A percentile compares a stretch with the other conserved stretches of the same genome.
These are phyloP conservation scores for Sphaceloma murrayae DNA, from an alignment of 2,329 filamentous ascomycete species.

Conservation along the genomic window DNA sequence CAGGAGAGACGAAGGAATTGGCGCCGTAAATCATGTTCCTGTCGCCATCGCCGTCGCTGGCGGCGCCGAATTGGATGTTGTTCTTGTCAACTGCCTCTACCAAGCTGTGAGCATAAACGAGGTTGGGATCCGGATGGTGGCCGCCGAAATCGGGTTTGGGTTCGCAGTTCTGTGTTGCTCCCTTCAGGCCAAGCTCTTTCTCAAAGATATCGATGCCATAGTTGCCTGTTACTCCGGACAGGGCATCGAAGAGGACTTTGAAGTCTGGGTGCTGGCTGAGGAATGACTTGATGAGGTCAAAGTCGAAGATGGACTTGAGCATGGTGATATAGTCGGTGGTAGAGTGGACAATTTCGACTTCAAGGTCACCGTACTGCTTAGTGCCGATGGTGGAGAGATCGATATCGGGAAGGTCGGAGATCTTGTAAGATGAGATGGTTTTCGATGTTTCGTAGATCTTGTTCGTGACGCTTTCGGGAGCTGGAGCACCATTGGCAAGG, in stretches of 20 bases:
- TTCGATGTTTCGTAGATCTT: constrained; percentile 94
- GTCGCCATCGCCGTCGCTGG: constrained; percentile 93
- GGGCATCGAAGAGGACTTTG: constrained; percentile 91
- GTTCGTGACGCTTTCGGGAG: constrained; percentile 93
- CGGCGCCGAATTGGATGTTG: constrained; percentile 88
- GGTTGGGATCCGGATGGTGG: constrained; percentile 94
- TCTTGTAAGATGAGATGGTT: constrained; percentile 82
- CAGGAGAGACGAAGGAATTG: constrained; percentile 90
- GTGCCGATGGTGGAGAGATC: constrained; percentile 76
- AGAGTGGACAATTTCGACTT: constrained; percentile 93
- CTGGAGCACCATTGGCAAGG: constrained; percentile 87
- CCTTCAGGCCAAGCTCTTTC: constrained; percentile 75
- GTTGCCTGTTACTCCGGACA: constrained; percentile 88
- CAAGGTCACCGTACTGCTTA: constrained; percentile 72
- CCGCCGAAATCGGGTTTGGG: constrained; percentile 93
- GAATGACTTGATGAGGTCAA: constrained; percentile 90
- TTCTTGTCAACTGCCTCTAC: constrained; percentile 90
- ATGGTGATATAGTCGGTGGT: constrained; percentile 85
- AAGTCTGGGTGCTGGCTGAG: constrained; percentile 79
- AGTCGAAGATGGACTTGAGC: constrained; percentile 98
- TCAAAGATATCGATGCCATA: constrained; percentile 95
- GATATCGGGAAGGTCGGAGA: constrained; percentile 74
- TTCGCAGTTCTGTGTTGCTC: constrained; percentile 80
- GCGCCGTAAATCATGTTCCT: constrained; percentile 99
- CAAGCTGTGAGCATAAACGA: constrained; percentile 90